Percentiles rank a stretch among this genome's conserved stretches.
phyloP scores from a whole-genome alignment of 139 green algal species.

The Chlamydomonas sphaeroides region DNA sequence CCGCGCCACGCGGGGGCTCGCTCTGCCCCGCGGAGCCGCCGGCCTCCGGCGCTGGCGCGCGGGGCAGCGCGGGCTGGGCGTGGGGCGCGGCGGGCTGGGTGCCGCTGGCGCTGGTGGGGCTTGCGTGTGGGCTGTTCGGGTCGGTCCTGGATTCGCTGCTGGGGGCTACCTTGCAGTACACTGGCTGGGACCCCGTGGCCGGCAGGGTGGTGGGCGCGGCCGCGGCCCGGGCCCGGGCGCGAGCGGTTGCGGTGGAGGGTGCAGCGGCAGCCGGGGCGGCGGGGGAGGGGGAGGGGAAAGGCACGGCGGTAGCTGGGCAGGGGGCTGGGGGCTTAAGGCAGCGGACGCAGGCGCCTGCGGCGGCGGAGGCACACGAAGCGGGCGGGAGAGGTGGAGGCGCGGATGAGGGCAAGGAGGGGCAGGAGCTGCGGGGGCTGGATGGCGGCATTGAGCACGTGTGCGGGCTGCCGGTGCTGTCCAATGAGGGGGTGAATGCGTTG shows the following conservation, averaged over 20 bases:
- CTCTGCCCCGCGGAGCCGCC: neutral
- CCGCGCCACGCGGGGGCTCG: neutral
- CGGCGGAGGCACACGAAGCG: too few species aligned
- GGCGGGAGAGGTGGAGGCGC: too few species aligned
- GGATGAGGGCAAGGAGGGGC: too few species aligned
- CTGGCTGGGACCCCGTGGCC: constrained; percentile 63
- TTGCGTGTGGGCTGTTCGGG: constrained; percentile 81
- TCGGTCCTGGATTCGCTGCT: constrained; percentile 94
- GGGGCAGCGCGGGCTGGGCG: neutral
- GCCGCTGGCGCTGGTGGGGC: constrained; percentile 64
- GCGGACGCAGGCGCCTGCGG: too few species aligned
- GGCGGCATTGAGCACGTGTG: constrained; percentile 1
- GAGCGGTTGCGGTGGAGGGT: neutral
- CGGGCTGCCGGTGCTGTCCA: neutral
- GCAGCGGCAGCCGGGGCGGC: too few species aligned
- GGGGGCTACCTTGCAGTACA: constrained; percentile 94
- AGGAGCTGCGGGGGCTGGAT: neutral
- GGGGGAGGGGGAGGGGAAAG: too few species aligned
- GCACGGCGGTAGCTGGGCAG: too few species aligned
- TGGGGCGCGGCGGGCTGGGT: neutral
- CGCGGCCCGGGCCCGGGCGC: neutral
- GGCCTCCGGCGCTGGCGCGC: too few species aligned
- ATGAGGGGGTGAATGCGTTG: constrained; percentile 15
- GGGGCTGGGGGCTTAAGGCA: too few species aligned
- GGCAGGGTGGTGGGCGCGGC: constrained; percentile 48